These are phyloP conservation scores for Omphalotus guepiniiformis DNA, from an alignment of 768 basidiomycete genomes.

Conservation along the genomic window DNA sequence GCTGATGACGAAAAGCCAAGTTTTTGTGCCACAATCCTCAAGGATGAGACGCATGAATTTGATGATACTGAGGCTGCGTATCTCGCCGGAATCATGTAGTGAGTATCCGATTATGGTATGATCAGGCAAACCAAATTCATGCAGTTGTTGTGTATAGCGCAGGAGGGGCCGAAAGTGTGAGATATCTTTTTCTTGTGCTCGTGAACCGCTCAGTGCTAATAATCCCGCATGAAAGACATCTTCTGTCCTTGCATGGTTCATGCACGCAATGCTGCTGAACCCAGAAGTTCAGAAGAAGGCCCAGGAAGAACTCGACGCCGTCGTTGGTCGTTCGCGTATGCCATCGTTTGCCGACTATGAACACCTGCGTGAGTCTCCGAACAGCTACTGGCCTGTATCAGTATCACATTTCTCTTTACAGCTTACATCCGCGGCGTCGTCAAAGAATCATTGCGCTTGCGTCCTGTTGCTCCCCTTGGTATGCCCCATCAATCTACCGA, in stretches of 20 bases:
- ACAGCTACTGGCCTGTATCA: no score
- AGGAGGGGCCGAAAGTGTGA: background rate
- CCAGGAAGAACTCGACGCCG: constrained; percentile 21
- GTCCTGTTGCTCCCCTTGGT: background rate
- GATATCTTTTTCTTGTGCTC: no score
- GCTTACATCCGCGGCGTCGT: background rate
- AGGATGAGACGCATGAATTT: background rate
- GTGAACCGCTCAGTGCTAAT: no score
- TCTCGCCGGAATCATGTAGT: background rate
- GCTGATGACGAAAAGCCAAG: constrained; percentile 6
- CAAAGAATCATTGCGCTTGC: background rate
- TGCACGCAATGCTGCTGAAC: constrained; percentile 12
- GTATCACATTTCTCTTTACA: no score
- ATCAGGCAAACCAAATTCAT: background rate
- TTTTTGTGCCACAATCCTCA: background rate
- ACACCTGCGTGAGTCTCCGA: constrained; percentile 5
- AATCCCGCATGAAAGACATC: no score
- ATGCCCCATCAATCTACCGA: constrained; percentile 26
- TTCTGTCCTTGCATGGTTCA: background rate
- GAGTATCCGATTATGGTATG: background rate
- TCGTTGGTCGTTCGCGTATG: no score
- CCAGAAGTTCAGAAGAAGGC: constrained; percentile 18
- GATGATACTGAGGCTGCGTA: background rate
- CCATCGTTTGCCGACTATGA: constrained; percentile 5
- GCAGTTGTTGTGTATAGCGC: background rate